Base-by-base conservation (phyloP, 148 eudicot genomes). In the Heliamphora exappendiculata region DNA sequence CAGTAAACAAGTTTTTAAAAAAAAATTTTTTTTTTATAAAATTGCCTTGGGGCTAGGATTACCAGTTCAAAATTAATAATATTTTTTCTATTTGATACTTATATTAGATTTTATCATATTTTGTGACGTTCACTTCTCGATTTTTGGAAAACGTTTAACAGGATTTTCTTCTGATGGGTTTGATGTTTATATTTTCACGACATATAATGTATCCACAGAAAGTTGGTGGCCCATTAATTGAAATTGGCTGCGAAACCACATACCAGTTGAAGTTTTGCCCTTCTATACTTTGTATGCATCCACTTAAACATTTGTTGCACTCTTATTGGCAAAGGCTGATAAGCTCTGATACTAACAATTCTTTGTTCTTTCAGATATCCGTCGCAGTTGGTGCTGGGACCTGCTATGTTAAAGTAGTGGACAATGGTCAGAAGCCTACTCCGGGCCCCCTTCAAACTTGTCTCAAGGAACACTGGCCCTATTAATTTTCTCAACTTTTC, bases 351-450 rank as follows among this genome's bases (percentile, higher is more conserved):
- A n/a, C 19, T 73, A 13, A 54, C 19, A 14, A 20, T 26, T 37
- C 9, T 70, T 50, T 72, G 3, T 82, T 73, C 60, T 82, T 71
- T 77, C 88, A 95, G 99, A 87, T 95, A 73, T 82, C 78, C 39
- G 89, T 93, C 36, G 89, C 86, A 55, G 84, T 93, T 54, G 93
- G 86, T 64, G 87, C 87, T 33, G 85, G 86, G 75, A 89, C 87
- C 67, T 88, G 87, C 81, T 95, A 86, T 70, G 73, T 93, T 69
- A 93, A 95, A 87, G 93, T 91, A 81, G 87, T 79, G 73, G 99
- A 92, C 84, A 89, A 95, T 85, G 99, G 97, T 95, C 29, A 82
- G 88, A 84, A n/a, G 36, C 24, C 16, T 50, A 29, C 34, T 53
- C 74, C 49, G 16, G 12, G 74, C 37, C 4, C 33, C 59, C 76